Evolutionary conservation across 768 basidiomycete genomes (phyloP), one percentile per base, ranked within the genome.

Genomic region (Polyporus arcularius): DNA sequence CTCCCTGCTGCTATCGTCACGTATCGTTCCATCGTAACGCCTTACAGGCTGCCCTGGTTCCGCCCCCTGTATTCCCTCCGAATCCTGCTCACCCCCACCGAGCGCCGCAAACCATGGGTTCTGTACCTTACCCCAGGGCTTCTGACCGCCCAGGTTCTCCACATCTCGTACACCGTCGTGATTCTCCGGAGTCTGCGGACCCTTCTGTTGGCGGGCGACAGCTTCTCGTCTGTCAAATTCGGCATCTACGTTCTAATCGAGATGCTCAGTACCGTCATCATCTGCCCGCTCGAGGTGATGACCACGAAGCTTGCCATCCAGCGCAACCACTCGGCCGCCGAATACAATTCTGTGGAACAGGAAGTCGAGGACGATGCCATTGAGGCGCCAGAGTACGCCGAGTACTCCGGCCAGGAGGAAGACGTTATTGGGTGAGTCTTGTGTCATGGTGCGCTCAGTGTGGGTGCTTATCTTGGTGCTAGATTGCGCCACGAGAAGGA

Each of bases 21-120:
- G 1, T 89, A 90, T 70, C 80, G 91, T 92, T 82, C 93, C 2
- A 89, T 94, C 63, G 92, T 89, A 1, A 94, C 93, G 1, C 92
- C 92, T 0, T 85, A 90, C 73, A 86, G 81, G 69, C 77, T 95
- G 38, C 82, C 87, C 2, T 92, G 83, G 68, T 80, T 88, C 67
- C 76, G 80, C 38, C 76, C 80, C 2, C 68, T 81, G 57, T 78
- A 82, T 61, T 83, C 88, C 18, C 73, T 94, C 15, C 88, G 89
- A 21, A 73, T 87, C 60, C 78, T 94, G 38, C 78, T 94, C 57
- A 94, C 92, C 0, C 88, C 90, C 5, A 92, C 91, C 6, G 92
- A 94, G 71, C 84, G 86, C 54, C 81, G 83, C 31, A 82, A 82
- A 10, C 92, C 91, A 3, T 94, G 91, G 91, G 80, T 87, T 41